Evolutionary conservation across 148 eudicot species (phyloP), one percentile per base, ranked within the genome.

Genomic region (Spergularia bocconei): DNA sequence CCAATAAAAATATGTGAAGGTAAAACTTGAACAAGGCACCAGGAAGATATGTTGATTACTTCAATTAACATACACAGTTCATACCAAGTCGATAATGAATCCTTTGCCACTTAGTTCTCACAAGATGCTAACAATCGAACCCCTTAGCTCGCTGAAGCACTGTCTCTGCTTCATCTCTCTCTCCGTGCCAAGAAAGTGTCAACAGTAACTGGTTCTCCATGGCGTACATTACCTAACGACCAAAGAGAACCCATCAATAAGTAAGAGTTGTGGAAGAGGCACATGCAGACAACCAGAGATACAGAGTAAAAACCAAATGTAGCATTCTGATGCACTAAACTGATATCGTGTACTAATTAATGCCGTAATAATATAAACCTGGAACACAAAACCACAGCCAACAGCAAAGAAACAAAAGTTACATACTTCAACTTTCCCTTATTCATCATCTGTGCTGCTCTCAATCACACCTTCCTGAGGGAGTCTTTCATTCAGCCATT

Each of bases 141-240:
- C 87, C 79, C 99, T 96, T 96, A 84, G 99, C 99, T 79, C 88
- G 90, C 83, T 92, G 91, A n/a, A 96, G 86, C 19, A 97, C 99
- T 70, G 90, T 76, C 84, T 92, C 99, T 57, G 98, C 99, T 84
- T 96, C 98, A 92, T 85, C 94, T 87, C 68, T 92, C 99, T 75
- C 98, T 91, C 99, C 98, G 92, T 44, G 99, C 94, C 79, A 89
- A 71, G 78, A 96, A 96, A 50, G 97, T 84, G 38, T 92, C 91
- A 79, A 91, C 82, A 59, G 99, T 96, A 38, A 96, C 98, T n/a
- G 98, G 88, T 82, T 96, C 99, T 86, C 99, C 99, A 78, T 96
- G 99, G 47, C 98, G 99, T 56, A 96, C 69, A 91, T 87, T 76
- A 96, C 81, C 99, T 96, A 85, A 78, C 63, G 47, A 58, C 4